phyloP scores from a whole-genome alignment of 768 basidiomycete genomes.

The Leccinum sublutescens region DNA sequence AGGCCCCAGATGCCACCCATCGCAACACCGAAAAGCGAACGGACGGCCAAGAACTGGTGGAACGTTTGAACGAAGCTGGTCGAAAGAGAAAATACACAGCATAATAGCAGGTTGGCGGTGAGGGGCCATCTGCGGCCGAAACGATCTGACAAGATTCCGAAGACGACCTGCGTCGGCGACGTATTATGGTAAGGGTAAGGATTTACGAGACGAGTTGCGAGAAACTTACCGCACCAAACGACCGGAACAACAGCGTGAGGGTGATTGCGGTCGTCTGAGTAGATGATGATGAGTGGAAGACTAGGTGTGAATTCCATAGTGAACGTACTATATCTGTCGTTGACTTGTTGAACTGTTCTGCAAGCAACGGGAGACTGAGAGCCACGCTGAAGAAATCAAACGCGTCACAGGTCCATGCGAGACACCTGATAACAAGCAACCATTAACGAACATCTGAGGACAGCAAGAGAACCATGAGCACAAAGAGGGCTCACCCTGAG shows the following conservation, averaged over 20 bases:
- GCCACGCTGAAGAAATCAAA: slow-evolving; percentile 85
- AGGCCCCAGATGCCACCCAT: slow-evolving; percentile 94
- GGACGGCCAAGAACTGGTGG: slow-evolving; percentile 72
- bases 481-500: slow-evolving; percentile 41
- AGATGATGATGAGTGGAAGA: slow-evolving; percentile 4
- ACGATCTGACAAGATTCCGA: slow-evolving; percentile 82
- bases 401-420: slow-evolving; percentile 88
- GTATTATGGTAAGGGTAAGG: background rate
- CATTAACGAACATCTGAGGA: background rate
- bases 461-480: background rate
- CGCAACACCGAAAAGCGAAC: slow-evolving; percentile 80
- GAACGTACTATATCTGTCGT: slow-evolving; percentile 44
- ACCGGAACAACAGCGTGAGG: slow-evolving; percentile 86
- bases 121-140: slow-evolving; percentile 94
- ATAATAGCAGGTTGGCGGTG: slow-evolving; percentile 68
- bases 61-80: slow-evolving; percentile 81
- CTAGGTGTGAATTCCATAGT: background rate
- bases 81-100: slow-evolving; percentile 72
- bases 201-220: background rate
- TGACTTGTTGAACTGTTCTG: slow-evolving; percentile 45
- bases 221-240: slow-evolving; percentile 59
- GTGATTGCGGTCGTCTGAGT: slow-evolving; percentile 78
- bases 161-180: slow-evolving; percentile 46
- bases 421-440: slow-evolving; percentile 46
- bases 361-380: slow-evolving; percentile 50